Conservation (phyloP, 2,329 filamentous ascomycete species). For the Aspergillus eucalypticola region DNA sequence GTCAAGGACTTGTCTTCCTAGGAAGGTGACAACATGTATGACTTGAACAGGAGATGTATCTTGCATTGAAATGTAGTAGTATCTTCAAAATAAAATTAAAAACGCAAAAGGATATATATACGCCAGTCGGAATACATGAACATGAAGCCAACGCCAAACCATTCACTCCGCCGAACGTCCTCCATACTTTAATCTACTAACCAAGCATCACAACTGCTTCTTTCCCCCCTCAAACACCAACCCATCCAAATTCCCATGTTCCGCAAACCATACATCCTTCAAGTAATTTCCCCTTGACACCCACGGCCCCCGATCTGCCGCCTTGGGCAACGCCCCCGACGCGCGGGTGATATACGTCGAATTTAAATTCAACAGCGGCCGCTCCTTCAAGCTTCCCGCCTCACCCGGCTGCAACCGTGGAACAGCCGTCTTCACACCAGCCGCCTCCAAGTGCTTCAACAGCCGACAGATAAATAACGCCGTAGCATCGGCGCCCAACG, state of each 20-base stretch:
- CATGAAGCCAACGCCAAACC: background rate
- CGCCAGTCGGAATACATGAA: no score
- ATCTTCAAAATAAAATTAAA: no score
- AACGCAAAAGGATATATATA: no score
- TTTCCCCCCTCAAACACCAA: constrained; percentile 30
- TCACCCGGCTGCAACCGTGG: constrained; percentile 28
- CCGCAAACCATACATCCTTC: constrained; percentile 42
- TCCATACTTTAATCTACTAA: background rate
- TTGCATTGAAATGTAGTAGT: no score
- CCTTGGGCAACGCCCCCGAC: constrained; percentile 36
- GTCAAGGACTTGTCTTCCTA: no score
- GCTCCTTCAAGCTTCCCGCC: constrained; percentile 25
- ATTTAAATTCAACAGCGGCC: constrained; percentile 39
- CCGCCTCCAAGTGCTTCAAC: constrained; percentile 34
- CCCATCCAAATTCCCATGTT: constrained; percentile 37
- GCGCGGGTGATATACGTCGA: constrained; percentile 45
- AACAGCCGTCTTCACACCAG: constrained; percentile 27
- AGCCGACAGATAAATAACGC: constrained; percentile 42
- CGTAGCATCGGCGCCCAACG: constrained; percentile 47
- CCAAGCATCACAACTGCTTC: constrained; percentile 7
- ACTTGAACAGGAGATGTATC: no score
- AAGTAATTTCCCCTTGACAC: constrained; percentile 40
- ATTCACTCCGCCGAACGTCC: background rate
- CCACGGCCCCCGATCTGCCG: constrained; percentile 44
- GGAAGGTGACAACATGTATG: no score